Percentiles rank a stretch among this genome's conserved stretches.
These are phyloP conservation scores for Phylloporus sp. DNA, from an alignment of 768 basidiomycete genomes.

Conservation along the genomic window DNA sequence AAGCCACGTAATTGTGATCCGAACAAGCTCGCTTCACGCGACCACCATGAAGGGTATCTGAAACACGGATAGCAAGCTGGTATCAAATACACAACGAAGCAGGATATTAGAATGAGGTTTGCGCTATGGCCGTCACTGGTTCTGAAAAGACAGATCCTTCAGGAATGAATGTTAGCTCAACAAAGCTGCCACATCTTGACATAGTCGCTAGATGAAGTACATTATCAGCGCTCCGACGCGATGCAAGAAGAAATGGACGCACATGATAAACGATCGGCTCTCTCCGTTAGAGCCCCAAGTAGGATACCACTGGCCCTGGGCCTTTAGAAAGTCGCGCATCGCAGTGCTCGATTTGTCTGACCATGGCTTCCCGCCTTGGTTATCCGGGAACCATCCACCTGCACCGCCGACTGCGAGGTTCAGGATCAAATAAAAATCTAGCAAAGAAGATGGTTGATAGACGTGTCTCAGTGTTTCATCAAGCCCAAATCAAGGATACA, in stretches of 20 bases:
- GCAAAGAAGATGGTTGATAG: neutral
- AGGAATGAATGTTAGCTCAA: neutral
- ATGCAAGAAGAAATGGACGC: constrained; percentile 31
- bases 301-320: constrained; percentile 61
- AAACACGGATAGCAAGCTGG: no score
- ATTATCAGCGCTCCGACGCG: neutral
- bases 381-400: constrained; percentile 92
- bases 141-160: neutral
- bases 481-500: neutral
- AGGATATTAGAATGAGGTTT: no score
- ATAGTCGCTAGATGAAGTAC: constrained; percentile 44
- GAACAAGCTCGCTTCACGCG: no score
- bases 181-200: constrained; percentile 66
- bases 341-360: constrained; percentile 62
- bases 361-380: constrained; percentile 73
- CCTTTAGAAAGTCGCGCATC: constrained; percentile 62
- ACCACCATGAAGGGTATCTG: no score
- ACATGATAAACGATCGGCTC: constrained; percentile 70
- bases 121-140: no score
- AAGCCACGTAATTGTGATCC: no score
- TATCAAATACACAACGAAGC: neutral
- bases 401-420: constrained; percentile 84
- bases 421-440: constrained; percentile 84
- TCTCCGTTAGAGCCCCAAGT: constrained; percentile 68
- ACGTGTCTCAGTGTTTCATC: no score